These are phyloP conservation scores for Globisporangium barbulae DNA, from an alignment of 352 stramenopile species.

Conservation along the genomic window DNA sequence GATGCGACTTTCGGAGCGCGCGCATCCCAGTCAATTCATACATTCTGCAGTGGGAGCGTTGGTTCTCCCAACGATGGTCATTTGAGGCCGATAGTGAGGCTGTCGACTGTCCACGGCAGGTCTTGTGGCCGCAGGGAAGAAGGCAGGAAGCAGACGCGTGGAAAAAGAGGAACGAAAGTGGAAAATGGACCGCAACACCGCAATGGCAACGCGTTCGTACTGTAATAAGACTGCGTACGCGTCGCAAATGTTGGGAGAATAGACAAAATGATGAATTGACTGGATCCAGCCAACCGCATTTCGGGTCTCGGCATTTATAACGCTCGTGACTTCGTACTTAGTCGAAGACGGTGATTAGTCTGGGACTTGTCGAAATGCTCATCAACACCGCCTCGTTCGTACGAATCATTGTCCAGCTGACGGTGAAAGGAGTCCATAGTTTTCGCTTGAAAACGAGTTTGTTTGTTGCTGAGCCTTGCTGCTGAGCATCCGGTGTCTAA, in stretches of 20 bases:
- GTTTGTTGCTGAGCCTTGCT: too few species aligned
- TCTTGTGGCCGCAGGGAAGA: neutral
- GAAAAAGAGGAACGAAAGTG: neutral
- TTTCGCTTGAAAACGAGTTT: too few species aligned
- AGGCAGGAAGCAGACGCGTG: neutral
- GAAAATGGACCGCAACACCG: neutral
- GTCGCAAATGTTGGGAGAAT: neutral
- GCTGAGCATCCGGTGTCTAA: too few species aligned
- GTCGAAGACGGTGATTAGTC: neutral
- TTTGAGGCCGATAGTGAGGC: neutral
- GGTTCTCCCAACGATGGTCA: slow-evolving; percentile 1
- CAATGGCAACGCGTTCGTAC: too few species aligned
- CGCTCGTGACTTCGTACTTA: neutral
- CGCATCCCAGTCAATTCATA: slow-evolving; percentile 14
- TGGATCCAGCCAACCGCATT: neutral
- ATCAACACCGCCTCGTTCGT: neutral
- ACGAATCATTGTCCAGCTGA: neutral
- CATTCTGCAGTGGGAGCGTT: slow-evolving; percentile 10
- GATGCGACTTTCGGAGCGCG: neutral
- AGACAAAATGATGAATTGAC: neutral
- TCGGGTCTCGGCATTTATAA: too few species aligned
- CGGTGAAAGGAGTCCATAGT: too few species aligned
- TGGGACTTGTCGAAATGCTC: neutral
- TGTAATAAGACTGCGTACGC: too few species aligned
- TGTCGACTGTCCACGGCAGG: neutral